Base-by-base conservation (phyloP, 306 rosid species). In the Rosa chinensis region DNA sequence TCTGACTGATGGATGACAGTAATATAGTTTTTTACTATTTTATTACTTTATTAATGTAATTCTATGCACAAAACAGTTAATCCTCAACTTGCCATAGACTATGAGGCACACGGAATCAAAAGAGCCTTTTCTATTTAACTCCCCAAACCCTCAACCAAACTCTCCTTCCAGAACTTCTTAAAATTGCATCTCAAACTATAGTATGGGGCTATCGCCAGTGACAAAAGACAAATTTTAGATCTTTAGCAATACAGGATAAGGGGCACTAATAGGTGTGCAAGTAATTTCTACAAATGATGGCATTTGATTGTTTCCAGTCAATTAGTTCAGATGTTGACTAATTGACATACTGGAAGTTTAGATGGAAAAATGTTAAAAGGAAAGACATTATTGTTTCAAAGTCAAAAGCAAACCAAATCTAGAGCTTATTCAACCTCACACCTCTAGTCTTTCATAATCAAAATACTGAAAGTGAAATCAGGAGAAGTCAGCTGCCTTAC, bases 401-500 rank as follows among this genome's bases (percentile, higher is more conserved):
- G 50, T 47, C 14, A 47, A 47, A 12, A 47, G 50, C 13, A 47
- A 56, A 56, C 28, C 62, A 58, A 58, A 58, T 58, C 10, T 56
- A 10, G 5, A 58, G 28, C 35, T 21, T 58, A 21, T 56, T 32
- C 69, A 63, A 32, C 45, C 25, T 49, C n/a, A 11, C 8, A 64
- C 17, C 0, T 32, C n/a, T 20, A 16, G 9, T 9, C 20, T 72
- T 32, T 17, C 20, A 37, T 39, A 17, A 20, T 39, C 37, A 56
- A 55, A 47, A 21, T 39, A 74, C 16, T 13, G 44, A 13, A 42
- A 56, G 50, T 47, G 45, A 23, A 55, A 52, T 50, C 9, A 14
- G 49, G n/a, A 35, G 17, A 64, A 52, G 43, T 14, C 35, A 56
- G 68, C 55, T 47, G 64, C 43, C 72, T 79, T 89, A 95, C 99